These are phyloP conservation scores for Emergomyces pasteurianus DNA, from an alignment of 2,329 filamentous ascomycete species.

Conservation along the genomic window DNA sequence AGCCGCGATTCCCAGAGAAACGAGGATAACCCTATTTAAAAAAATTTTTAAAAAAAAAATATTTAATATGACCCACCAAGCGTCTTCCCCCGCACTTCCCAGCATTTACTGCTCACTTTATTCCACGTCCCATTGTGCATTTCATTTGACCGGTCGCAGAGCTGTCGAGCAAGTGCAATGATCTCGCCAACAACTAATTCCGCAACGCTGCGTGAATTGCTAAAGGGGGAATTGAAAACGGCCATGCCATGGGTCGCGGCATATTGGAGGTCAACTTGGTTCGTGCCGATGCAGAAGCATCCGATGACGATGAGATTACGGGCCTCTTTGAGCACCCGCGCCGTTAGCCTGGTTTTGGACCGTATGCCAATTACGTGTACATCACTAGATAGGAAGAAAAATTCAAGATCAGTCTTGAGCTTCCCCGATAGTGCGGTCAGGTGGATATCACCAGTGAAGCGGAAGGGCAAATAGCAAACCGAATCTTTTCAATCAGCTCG, in stretches of 20 bases:
- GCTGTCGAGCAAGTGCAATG: slow-evolving; percentile 78
- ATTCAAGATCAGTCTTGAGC: neutral
- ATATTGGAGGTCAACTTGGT: slow-evolving; percentile 35
- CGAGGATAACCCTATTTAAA: neutral
- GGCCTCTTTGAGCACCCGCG: slow-evolving; percentile 72
- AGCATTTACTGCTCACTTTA: slow-evolving; percentile 92
- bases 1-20: neutral
- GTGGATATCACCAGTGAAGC: neutral
- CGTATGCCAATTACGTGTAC: slow-evolving; percentile 97
- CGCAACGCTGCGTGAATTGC: slow-evolving; percentile 92
- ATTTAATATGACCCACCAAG: slow-evolving; percentile 46
- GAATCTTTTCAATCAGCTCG: slow-evolving; percentile 92
- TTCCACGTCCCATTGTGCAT: slow-evolving; percentile 95
- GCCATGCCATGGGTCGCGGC: slow-evolving; percentile 56
- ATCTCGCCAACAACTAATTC: slow-evolving; percentile 93
- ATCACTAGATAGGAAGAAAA: slow-evolving; percentile 44
- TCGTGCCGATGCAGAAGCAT: slow-evolving; percentile 98
- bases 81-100: slow-evolving; percentile 97
- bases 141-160: slow-evolving; percentile 86
- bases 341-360: slow-evolving; percentile 90
- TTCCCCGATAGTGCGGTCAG: neutral
- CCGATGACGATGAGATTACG: slow-evolving; percentile 93
- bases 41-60: neutral
- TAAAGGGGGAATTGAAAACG: slow-evolving; percentile 98
- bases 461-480: slow-evolving; percentile 40